Base-by-base conservation (phyloP, 805 yeast genomes). In the Starmerella etchellsii region DNA sequence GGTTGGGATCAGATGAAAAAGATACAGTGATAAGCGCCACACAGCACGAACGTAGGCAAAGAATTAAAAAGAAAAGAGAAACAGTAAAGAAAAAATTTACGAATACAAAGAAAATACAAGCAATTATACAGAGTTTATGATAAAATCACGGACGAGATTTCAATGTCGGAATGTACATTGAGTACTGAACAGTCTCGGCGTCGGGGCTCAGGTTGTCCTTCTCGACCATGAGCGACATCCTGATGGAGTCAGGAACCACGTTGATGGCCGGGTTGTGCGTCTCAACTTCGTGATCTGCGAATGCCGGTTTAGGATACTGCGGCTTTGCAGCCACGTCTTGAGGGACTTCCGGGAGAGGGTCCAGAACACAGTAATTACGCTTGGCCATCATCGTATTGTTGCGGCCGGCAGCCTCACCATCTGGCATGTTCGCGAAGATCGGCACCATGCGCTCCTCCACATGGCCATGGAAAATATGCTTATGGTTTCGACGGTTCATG, bases 401-500 rank as follows among this genome's bases (percentile, higher is more conserved):
- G 13, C 52, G 56, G 42, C 79, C 19, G 25, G 14, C 62, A 2
- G 37, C 30, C 2, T 60, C 48, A 2, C 77, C 80, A 45, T 76
- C 70, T 0, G 76, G 74, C 39, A 82, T 81, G 20, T 58, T 55
- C 3, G 62, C 53, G 59, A 87, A 85, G 7, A 85, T 52, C 1
- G 81, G 80, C n/a, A 84, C 73, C 56, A 81, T 70, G 52, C 84
- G 91, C 57, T 88, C 96, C 49, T 75, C 81, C 3, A 87, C 76
- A 29, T 66, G 57, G 31, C 53, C 58, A 54, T 72, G 80, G 50
- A 77, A 78, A 46, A 70, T 76, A 59, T 87, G 96, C 19, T 73
- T 63, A 40, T 68, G 69, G 13, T 81, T 69, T 51, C 95, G 67
- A 51, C 68, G 74, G 58, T 80, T 70, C 50, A 88, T 63, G 48